phyloP scores from a whole-genome alignment of 2,329 filamentous ascomycete species.

The Hirsutella thompsonii region DNA sequence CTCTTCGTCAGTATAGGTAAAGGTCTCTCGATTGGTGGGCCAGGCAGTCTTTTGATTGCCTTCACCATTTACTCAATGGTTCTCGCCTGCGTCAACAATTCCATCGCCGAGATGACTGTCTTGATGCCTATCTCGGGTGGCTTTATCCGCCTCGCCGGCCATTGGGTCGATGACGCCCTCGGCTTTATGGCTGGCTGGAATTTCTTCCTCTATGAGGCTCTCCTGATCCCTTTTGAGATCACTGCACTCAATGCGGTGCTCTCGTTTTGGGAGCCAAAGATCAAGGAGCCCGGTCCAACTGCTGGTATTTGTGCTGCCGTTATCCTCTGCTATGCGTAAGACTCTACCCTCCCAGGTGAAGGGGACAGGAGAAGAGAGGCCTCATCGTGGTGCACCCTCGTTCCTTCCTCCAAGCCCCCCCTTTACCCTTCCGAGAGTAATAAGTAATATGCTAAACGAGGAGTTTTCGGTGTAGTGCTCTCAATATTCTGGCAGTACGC shows the following conservation, averaged over 20 bases:
- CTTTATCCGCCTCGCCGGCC: slow-evolving; percentile 50
- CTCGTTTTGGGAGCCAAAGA: slow-evolving; percentile 24
- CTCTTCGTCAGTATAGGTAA: slow-evolving; percentile 50
- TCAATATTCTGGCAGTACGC: slow-evolving; percentile 54
- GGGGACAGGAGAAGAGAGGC: neutral
- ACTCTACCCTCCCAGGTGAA: slow-evolving; percentile 4
- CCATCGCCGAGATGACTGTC: slow-evolving; percentile 50
- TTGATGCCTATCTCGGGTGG: slow-evolving; percentile 50
- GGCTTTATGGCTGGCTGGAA: slow-evolving; percentile 39
- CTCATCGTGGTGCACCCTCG: neutral
- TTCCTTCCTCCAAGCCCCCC: neutral
- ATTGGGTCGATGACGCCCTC: slow-evolving; percentile 53
- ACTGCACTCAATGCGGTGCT: slow-evolving; percentile 29
- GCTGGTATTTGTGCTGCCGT: slow-evolving; percentile 46
- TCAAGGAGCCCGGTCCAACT: slow-evolving; percentile 52
- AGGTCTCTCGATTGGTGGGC: slow-evolving; percentile 32
- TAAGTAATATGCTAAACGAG: slow-evolving; percentile 17
- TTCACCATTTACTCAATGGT: slow-evolving; percentile 42
- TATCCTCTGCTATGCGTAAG: slow-evolving; percentile 44
- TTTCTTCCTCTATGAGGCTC: slow-evolving; percentile 30
- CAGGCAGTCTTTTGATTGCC: slow-evolving; percentile 41
- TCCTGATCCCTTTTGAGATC: slow-evolving; percentile 30
- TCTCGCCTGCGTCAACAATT: slow-evolving; percentile 51
- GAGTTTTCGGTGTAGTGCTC: slow-evolving; percentile 21
- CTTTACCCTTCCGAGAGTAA: neutral